Evolutionary conservation across 2,329 filamentous ascomycete genomes (phyloP), one percentile per base, ranked within the genome.

Genomic region (Colletotrichum tabaci): DNA sequence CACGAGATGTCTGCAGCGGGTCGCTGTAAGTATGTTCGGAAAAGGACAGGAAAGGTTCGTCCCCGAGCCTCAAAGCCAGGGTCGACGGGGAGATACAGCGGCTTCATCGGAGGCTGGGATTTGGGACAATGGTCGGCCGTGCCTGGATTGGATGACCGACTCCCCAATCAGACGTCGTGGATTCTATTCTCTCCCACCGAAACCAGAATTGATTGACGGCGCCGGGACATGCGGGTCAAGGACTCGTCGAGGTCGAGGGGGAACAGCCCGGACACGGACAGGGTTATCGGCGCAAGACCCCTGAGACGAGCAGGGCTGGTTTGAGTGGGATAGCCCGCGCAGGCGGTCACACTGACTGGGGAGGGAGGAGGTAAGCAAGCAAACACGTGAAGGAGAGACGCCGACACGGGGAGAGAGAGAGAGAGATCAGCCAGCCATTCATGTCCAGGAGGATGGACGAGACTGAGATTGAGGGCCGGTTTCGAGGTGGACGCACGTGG

Each of bases 341-440:
- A 47, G 61, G 21, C 49, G 16, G 21, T n/a, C 60, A 55, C 46
- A 52, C 44, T 71, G 64, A 65, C 23, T 46, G 57, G 21, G 46
- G 4, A n/a, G 62, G 46, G 47, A 35, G 26, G 26, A 26, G 26
- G 26, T 26, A 26, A 26, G 26, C 26, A 26, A 26, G 26, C 23
- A 71, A 58, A 62, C 68, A 71, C 68, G 68, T 71, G 65, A 71
- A 71, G 67, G 57, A 26, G 64, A 8, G 40, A 26, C 26, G 26
- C 26, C 26, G 26, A 26, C 4, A 26, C 26, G 38, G 46, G 42
- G 42, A 61, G 23, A 50, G 46, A 44, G 42, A 61, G 23, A 57
- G 23, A 53, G 46, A 46, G 63, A 52, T 63, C 60, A 50, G 67
- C 40, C 40, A 15, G 26, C 26, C 26, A 66, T 26, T 26, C 26